Conservation (phyloP, 192 early-diverging fungal species). For the Spizellomyces sp. region DNA sequence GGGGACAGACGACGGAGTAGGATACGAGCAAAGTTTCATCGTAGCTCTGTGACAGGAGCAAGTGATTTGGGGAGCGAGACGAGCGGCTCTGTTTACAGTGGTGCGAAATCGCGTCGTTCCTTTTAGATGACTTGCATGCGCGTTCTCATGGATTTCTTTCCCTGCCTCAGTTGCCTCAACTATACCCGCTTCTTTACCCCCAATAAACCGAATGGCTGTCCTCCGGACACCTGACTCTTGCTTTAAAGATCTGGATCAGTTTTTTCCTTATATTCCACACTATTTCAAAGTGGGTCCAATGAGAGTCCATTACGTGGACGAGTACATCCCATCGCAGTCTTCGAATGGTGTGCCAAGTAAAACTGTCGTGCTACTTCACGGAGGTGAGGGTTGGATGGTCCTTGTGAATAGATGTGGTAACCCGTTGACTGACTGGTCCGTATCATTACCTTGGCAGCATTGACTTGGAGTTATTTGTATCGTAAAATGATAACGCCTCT, state of each 20-base stretch:
- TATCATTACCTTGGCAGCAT: conserved; percentile 3
- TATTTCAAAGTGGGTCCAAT: conserved; percentile 27
- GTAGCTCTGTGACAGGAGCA: neutral
- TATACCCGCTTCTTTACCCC: conserved; percentile 5
- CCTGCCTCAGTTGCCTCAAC: neutral
- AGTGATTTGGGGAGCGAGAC: conserved; percentile 27
- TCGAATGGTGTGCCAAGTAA: conserved; percentile 6
- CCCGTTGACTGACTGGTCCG: neutral
- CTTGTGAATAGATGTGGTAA: neutral
- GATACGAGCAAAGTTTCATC: conserved; percentile 6
- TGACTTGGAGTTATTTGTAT: conserved; percentile 29
- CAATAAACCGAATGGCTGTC: conserved; percentile 16
- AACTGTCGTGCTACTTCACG: conserved; percentile 23
- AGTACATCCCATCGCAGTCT: neutral
- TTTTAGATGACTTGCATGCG: no score
- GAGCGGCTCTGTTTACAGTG: conserved; percentile 27
- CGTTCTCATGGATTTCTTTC: no score
- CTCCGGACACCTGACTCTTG: conserved; percentile 10
- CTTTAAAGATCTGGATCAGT: neutral
- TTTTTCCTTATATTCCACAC: conserved; percentile 5
- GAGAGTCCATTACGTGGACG: conserved; percentile 24
- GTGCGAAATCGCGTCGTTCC: neutral
- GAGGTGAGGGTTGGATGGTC: conserved; percentile 9
- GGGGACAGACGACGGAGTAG: neutral
- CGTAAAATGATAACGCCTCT: conserved; percentile 23